Percentiles rank a stretch among this genome's conserved stretches.
Conservation (phyloP, 192 early-diverging fungal species). For the Linnemannia hyalina region DNA sequence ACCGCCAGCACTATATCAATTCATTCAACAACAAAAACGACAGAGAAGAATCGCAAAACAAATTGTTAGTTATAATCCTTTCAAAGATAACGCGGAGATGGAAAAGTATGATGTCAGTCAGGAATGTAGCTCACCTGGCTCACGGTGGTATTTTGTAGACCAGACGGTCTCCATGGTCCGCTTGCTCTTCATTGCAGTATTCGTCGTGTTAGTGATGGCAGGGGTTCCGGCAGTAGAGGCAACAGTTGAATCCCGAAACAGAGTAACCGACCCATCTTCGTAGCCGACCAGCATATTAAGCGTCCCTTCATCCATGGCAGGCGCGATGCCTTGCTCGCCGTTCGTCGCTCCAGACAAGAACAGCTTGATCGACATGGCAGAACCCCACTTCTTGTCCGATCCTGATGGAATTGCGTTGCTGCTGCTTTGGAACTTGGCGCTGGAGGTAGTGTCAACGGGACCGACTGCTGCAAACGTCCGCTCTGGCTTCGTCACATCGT, state of each 20-base stretch:
- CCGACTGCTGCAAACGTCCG: constrained; percentile 38
- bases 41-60: constrained; percentile 3
- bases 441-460: background rate
- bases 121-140: constrained; percentile 33
- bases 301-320: background rate
- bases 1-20: constrained; percentile 38
- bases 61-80: background rate
- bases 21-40: background rate
- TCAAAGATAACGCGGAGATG: background rate
- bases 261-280: constrained; percentile 49
- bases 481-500: constrained; percentile 48
- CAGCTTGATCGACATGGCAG: constrained; percentile 40
- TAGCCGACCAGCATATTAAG: constrained; percentile 54
- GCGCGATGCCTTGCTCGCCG: background rate
- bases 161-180: constrained; percentile 35
- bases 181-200: background rate
- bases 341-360: constrained; percentile 3
- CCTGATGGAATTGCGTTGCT: background rate
- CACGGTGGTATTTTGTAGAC: constrained; percentile 45
- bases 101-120: background rate
- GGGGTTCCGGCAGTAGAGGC: background rate
- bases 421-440: background rate
- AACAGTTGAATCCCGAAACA: constrained; percentile 23
- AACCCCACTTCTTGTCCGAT: constrained; percentile 39
- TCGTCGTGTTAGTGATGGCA: background rate